Base-by-base conservation (phyloP, 2,329 filamentous ascomycete species). In the Pochonia chlamydosporia region DNA sequence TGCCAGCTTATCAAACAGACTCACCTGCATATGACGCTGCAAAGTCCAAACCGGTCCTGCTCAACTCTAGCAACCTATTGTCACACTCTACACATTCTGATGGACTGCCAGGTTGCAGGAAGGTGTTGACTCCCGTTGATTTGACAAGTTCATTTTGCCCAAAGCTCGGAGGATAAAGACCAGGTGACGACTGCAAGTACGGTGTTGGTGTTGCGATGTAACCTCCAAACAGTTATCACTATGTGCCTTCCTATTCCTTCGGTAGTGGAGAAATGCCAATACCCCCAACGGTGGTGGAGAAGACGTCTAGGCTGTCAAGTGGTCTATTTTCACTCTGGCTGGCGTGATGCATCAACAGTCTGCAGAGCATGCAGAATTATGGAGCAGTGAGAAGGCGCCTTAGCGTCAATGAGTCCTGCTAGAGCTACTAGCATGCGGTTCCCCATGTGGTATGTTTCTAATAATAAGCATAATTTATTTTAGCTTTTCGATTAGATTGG, bases 241-340 rank as follows among this genome's bases (percentile, higher is more conserved):
- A 23, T 37, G 31, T 44, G 33, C 31, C 31, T 44, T 43, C 41
- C 41, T 43, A 33, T 35, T 43, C 33, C 41, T 43, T 43, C 26
- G 10, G 33, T 33, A 16, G 28, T n/a, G 28, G 40, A 16, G 33
- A n/a, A 36, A 20, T 8, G 33, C 8, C 33, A n/a, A 36, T 16
- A 20, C n/a, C n/a, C n/a, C n/a, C n/a, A n/a, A n/a, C n/a, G n/a
- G n/a, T n/a, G n/a, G n/a, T n/a, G n/a, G n/a, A n/a, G n/a, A n/a
- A n/a, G n/a, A n/a, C n/a, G n/a, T n/a, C n/a, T n/a, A n/a, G n/a
- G n/a, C n/a, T n/a, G n/a, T n/a, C n/a, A n/a, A n/a, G n/a, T n/a
- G n/a, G n/a, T n/a, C n/a, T n/a, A n/a, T n/a, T n/a, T n/a, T n/a
- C n/a, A n/a, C n/a, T n/a, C n/a, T n/a, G n/a, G n/a, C n/a, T n/a